phyloP scores from a whole-genome alignment of 352 stramenopile species.

The Phytophthora colocasiae region DNA sequence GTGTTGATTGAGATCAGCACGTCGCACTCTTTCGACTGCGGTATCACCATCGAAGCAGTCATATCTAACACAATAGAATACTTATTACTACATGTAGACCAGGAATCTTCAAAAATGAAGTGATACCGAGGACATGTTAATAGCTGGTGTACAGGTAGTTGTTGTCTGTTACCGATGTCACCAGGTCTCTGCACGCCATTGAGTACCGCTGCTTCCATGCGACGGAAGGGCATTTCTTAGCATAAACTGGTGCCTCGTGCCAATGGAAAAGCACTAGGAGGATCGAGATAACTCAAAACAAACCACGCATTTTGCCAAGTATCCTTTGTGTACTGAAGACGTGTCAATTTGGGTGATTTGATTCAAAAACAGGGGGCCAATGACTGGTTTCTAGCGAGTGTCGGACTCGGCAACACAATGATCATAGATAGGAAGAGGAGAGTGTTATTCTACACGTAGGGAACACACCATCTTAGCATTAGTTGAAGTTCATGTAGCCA shows the following conservation, averaged over 20 bases:
- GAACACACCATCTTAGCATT: neutral
- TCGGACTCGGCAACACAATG: no score
- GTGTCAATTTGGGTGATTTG: neutral
- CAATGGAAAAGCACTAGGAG: neutral
- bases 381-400: neutral
- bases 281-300: neutral
- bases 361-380: no score
- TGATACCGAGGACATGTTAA: neutral
- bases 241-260: neutral
- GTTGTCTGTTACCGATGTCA: neutral
- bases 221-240: slow-evolving; percentile 5
- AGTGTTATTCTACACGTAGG: no score
- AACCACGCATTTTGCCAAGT: no score
- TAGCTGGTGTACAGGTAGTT: no score
- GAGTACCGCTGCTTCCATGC: neutral
- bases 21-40: neutral
- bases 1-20: neutral
- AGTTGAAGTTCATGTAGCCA: slow-evolving; percentile 6
- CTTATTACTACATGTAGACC: no score
- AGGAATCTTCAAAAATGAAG: neutral
- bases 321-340: neutral
- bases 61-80: neutral
- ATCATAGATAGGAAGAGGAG: no score
- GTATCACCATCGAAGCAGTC: neutral
- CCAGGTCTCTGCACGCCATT: neutral